Evolutionary conservation across 2,329 filamentous ascomycete species (phyloP), one percentile per base, ranked within the genome.

Genomic region (Thielaviopsis punctulata): DNA sequence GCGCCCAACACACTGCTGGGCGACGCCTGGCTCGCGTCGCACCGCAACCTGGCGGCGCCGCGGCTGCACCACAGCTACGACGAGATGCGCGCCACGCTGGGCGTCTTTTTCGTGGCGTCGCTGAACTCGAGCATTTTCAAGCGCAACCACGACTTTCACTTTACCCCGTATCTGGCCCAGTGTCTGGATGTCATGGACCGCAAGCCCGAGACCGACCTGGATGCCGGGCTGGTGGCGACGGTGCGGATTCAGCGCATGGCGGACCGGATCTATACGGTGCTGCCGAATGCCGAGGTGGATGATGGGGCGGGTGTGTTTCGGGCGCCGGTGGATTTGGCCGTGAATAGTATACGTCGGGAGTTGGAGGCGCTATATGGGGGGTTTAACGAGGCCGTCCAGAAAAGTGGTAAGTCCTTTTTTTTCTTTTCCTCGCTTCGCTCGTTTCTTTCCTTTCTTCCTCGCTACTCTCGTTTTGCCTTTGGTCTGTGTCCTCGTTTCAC

Each of bases 31-130:
- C 51, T 56, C 0, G 58, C 59, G 0, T 54, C 62, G 13, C 53
- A 55, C 12, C 59, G 59, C 4, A 25, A 57, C 0, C 12, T 9
- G 2, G 57, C 56, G 2, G 54, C 54, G 0, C 52, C 54, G 1
- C 60, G 57, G 18, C 43, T 45, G 0, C 50, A 59, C 1, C 66
- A 65, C 13, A 61, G 62, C 2, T 52, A 62, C 0, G 61, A 65
- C 0, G 68, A 70, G 30, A 66, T 67, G 56, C 64, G 69, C 0
- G 63, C 68, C 0, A 58, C 67, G 2, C 56, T 72, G 0, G 69
- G 68, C 0, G 62, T 63, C 48, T 72, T 66, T 41, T 69, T 69
- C 22, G 48, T 67, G 2, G 61, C 62, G 5, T 65, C 63, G 0
- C 46, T 67, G 65, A 65, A 58, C 2, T 57, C 64, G 0, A 48